Evolutionary conservation across 345 rosid species (phyloP).

Genomic region (Gossypium australe): DNA sequence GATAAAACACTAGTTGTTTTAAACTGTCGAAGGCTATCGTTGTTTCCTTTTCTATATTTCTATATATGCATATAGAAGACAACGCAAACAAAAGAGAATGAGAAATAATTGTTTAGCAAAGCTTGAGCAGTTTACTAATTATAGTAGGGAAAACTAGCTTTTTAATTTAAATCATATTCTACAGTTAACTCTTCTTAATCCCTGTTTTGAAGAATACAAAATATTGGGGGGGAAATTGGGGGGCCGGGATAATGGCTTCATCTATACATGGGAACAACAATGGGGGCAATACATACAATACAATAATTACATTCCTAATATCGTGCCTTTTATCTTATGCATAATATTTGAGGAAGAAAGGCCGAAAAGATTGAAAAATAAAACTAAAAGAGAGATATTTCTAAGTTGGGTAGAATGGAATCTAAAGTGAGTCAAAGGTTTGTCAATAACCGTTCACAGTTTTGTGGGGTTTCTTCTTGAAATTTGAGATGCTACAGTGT

Average conservation of each 20-base stretch:
- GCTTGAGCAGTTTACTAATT: background rate
- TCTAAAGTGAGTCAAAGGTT: slow-evolving; percentile 15
- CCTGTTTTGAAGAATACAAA: slow-evolving; percentile 14
- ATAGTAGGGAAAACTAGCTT: background rate
- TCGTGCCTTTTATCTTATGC: slow-evolving; percentile 19
- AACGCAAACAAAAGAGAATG: background rate
- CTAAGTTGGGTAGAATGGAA: slow-evolving; percentile 2
- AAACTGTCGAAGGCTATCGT: background rate
- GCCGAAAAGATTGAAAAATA: background rate
- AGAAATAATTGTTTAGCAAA: background rate
- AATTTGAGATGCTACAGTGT: slow-evolving; percentile 79
- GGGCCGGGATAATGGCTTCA: slow-evolving; percentile 18
- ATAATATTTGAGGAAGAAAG: slow-evolving; percentile 6
- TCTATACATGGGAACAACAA: slow-evolving; percentile 41
- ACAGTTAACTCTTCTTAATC: slow-evolving; percentile 4
- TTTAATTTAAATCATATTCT: slow-evolving; percentile 5
- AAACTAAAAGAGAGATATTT: background rate
- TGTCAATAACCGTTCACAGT: slow-evolving; percentile 54
- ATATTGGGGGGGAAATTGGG: slow-evolving; percentile 7
- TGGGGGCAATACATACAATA: slow-evolving; percentile 28
- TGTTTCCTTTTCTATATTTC: background rate
- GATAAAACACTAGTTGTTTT: background rate
- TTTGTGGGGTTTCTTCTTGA: slow-evolving; percentile 87
- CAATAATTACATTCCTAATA: slow-evolving; percentile 42
- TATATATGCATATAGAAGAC: background rate